Evolutionary conservation across 169 alveolate species (phyloP), one percentile per base, ranked within the genome.

Genomic region (Perkinsus chesapeaki): DNA sequence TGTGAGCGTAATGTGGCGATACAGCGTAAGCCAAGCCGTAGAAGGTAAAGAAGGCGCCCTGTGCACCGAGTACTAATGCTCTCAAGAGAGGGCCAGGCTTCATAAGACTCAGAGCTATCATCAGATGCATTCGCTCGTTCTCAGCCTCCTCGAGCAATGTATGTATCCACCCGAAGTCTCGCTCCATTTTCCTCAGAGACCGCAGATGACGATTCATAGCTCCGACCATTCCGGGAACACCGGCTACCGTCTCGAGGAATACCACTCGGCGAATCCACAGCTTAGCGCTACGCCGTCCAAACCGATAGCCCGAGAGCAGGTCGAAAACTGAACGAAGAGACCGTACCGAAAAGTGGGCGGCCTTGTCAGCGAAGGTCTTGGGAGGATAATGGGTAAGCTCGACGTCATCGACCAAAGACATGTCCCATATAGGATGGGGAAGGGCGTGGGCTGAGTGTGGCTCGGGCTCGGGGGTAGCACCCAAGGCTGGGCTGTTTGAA

Each of bases 111-210:
- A 95, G 48, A 73, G 95, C 95, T 36, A 95, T 92, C 60, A 95
- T 91, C 47, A 96, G 93, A 90, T 96, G 97, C 93, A 96, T 94
- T 73, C 97, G 94, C 73, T 96, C 97, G 91, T 96, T 96, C 92
- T 96, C 97, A 9, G 98, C 96, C 39, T 96, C 97, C 73, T 96
- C 97, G 31, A 96, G 94, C 5, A 95, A 82, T 19, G 95, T 94
- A 72, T 96, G 96, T n/a, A 96, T 95, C 97, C 96, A 95, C 3
- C 96, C 97, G 27, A 94, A 90, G 93, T 96, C 98, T 39, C 95
- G 92, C 92, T 95, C 93, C 96, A 95, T 93, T 39, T 92, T 39
- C 94, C 97, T 92, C 36, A 96, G 93, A 34, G 96, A 93, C 91
- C 93, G 39, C 39, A 96, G 93, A 72, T 96, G 97, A 60, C 96